Conservation (phyloP, 139 green algal genomes). For the Desmodesmus armatus region DNA sequence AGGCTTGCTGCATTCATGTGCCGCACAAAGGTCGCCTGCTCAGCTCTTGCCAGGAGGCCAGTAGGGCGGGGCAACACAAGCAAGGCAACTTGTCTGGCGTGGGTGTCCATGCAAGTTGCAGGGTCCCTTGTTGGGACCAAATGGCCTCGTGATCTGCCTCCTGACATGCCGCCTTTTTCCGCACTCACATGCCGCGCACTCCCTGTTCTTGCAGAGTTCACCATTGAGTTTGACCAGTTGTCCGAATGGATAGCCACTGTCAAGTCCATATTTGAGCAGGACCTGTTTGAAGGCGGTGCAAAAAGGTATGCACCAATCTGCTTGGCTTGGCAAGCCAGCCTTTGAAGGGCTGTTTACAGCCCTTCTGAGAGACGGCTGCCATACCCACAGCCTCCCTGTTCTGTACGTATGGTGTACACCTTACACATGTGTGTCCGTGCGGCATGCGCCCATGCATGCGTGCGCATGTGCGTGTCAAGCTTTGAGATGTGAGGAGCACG, state of each 20-base stretch:
- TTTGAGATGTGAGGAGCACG: neutral
- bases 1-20: neutral
- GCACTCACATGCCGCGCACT: too few species aligned
- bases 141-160: neutral
- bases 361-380: too few species aligned
- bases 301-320: too few species aligned
- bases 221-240: slow-evolving; percentile 27
- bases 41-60: neutral
- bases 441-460: neutral
- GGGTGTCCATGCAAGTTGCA: too few species aligned
- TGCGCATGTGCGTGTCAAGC: neutral
- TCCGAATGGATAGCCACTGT: slow-evolving; percentile 11
- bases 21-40: neutral
- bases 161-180: neutral
- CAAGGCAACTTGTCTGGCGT: too few species aligned
- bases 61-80: neutral
- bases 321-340: too few species aligned
- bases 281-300: slow-evolving; percentile 4
- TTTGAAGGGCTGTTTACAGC: too few species aligned
- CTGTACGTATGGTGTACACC: neutral
- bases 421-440: neutral
- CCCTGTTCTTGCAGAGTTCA: slow-evolving; percentile 41
- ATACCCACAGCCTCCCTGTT: too few species aligned
- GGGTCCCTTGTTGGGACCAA: neutral
- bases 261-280: slow-evolving; percentile 2